phyloP scores from a whole-genome alignment of 2,329 filamentous ascomycete species.

The Byssoonygena ceratinophila region DNA sequence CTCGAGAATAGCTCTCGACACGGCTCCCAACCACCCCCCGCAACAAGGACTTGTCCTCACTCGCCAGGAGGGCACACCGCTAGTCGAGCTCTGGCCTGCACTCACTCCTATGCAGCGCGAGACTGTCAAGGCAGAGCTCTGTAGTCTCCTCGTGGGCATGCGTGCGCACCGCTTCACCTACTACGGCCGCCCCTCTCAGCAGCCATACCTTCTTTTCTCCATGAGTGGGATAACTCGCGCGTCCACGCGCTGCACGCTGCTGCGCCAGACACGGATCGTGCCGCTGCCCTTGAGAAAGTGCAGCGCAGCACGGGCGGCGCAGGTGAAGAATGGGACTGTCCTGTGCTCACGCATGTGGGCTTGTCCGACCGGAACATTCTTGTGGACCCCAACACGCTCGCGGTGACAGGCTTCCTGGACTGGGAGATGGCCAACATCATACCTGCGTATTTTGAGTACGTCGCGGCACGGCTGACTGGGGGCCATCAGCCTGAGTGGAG shows the following conservation, averaged over 20 bases:
- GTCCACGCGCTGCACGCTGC: constrained; percentile 10
- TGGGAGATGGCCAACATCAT: constrained; percentile 17
- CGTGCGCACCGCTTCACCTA: constrained; percentile 15
- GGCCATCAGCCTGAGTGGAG: constrained; percentile 16
- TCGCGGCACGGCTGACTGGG: constrained; percentile 15
- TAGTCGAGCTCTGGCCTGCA: constrained; percentile 16
- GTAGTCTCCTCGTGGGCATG: constrained; percentile 14
- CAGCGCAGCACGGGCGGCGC: constrained; percentile 15
- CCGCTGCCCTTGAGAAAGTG: constrained; percentile 14
- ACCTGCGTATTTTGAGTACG: constrained; percentile 19
- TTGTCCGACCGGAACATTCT: constrained; percentile 18
- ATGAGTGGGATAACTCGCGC: constrained; percentile 18
- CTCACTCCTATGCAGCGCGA: constrained; percentile 13
- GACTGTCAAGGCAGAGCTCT: constrained; percentile 14
- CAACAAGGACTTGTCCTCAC: constrained; percentile 14
- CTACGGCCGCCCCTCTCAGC: constrained; percentile 14
- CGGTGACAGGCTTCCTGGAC: constrained; percentile 17
- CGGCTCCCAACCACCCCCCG: background rate
- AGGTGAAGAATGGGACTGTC: constrained; percentile 13
- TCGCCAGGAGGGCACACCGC: constrained; percentile 12
- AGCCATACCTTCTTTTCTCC: constrained; percentile 15
- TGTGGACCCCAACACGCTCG: constrained; percentile 15
- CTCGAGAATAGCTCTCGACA: background rate
- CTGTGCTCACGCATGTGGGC: constrained; percentile 16
- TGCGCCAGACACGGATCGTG: constrained; percentile 8